Base-by-base conservation (phyloP, 108 stramenopile genomes). In the Nannochloropsis salina region DNA sequence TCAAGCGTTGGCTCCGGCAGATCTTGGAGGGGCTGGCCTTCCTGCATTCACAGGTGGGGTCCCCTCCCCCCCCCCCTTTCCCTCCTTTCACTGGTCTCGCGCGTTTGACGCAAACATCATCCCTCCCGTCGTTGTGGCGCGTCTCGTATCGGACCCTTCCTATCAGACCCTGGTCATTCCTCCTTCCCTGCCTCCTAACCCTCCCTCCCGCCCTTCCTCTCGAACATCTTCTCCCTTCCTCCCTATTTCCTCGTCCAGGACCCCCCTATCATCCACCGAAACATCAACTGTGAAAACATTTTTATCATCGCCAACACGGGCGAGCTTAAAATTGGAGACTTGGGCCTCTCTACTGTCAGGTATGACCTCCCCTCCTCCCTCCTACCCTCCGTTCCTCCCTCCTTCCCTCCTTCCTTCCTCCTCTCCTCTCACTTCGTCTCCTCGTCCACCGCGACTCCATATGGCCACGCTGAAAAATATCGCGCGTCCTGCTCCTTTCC, bases 211-310 rank as follows among this genome's bases (percentile, higher is more conserved):
- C 31, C 0, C 31, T 31, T 31, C 47, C 47, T 51, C 12, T 12
- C 47, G 10, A 11, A 9, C 47, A 9, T 12, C 47, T 51, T 12
- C 47, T 12, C 47, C 47, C 12, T 51, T 12, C 47, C 12, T 51
- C 47, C 47, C 47, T 51, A 9, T 12, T 12, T 12, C 47, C 12
- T 12, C 9, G 10, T 12, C 9, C 96, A 96, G 88, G 95, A 98
- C 84, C 97, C 97, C 18, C 97, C 97, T 51, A 96, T 99, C 87
- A 97, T 98, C 84, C 99, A 99, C 93, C 94, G 99, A 6, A 97
- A 99, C 89, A 93, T 92, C 47, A 92, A 92, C 86, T 92, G 91
- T 89, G 95, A 96, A 83, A 97, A 97, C 86, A 98, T 99, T 84
- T 98, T 99, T 85, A 97, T 98, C 90, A 98, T 98, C 88, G 97